A percentile compares a stretch with the other conserved stretches of the same genome.
phyloP scores from a whole-genome alignment of 495 filamentous ascomycete species.

The Aspergillus cavernicola region DNA sequence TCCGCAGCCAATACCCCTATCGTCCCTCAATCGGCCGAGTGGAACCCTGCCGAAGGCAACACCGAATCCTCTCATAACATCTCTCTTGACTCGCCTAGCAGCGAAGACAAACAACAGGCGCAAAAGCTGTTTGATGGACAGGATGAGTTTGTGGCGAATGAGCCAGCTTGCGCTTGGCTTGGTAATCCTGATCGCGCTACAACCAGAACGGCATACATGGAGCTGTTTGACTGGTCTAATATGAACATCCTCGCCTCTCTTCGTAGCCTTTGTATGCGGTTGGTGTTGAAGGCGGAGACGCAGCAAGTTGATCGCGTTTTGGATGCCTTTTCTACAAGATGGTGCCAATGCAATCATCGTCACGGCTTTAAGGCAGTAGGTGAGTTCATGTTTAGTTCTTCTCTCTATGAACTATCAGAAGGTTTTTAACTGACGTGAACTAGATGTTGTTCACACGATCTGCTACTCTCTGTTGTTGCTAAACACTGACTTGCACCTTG shows the following conservation, averaged over 20 bases:
- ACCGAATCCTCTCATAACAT: constrained; percentile 22
- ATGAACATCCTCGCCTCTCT: constrained; percentile 77
- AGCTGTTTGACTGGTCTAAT: constrained; percentile 81
- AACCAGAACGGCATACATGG: constrained; percentile 82
- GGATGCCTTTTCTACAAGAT: constrained; percentile 78
- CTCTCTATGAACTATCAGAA: background rate
- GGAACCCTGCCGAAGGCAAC: constrained; percentile 18
- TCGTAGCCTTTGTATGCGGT: constrained; percentile 71
- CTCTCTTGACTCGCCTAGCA: constrained; percentile 42
- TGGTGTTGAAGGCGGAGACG: constrained; percentile 88
- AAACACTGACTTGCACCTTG: constrained; percentile 93
- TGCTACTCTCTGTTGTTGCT: constrained; percentile 92
- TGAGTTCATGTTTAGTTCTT: constrained; percentile 38
- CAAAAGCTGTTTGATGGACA: constrained; percentile 82
- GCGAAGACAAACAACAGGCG: constrained; percentile 64
- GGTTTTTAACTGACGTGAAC: background rate
- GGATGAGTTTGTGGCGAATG: constrained; percentile 71
- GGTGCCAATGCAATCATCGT: constrained; percentile 92
- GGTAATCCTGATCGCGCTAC: constrained; percentile 66
- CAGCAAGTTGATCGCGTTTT: constrained; percentile 96
- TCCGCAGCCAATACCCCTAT: constrained; percentile 46
- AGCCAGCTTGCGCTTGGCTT: constrained; percentile 82
- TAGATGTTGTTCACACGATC: constrained; percentile 95
- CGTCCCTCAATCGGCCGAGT: constrained; percentile 27
- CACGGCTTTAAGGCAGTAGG: constrained; percentile 90